Conservation (phyloP, 495 filamentous ascomycete species). For the Penicillium subrubescens region DNA sequence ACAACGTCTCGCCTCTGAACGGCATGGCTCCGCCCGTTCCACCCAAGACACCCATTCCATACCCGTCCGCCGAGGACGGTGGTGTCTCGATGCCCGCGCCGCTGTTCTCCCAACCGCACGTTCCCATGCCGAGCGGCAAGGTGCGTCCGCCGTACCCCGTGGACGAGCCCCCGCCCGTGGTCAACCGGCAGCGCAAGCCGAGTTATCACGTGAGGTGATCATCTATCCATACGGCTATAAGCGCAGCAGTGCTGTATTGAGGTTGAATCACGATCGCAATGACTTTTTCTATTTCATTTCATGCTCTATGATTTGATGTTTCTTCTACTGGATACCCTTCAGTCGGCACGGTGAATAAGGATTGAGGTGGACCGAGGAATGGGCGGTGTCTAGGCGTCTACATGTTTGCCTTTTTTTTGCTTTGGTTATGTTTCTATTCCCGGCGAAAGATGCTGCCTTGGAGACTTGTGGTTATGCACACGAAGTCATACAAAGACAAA, state of each 20-base stretch:
- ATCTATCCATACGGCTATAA: too few species aligned
- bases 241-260: background rate
- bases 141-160: conserved; percentile 72
- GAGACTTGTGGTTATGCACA: background rate
- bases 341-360: conserved; percentile 21
- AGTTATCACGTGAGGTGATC: conserved; percentile 64
- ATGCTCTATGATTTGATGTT: conserved; percentile 15
- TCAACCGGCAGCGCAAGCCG: conserved; percentile 85
- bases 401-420: background rate
- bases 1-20: conserved; percentile 36
- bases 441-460: background rate
- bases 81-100: conserved; percentile 41
- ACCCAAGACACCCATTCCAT: conserved; percentile 79
- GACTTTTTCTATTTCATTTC: background rate
- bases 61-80: conserved; percentile 36
- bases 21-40: conserved; percentile 75
- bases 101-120: conserved; percentile 22
- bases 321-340: conserved; percentile 34
- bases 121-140: conserved; percentile 27
- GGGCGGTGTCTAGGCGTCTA: conserved; percentile 16
- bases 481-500: background rate
- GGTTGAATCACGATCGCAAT: background rate
- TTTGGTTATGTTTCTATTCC: background rate
- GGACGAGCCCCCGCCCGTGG: conserved; percentile 79
- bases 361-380: conserved; percentile 5